These are phyloP conservation scores for Vaccinium vitisidaea DNA, from an alignment of 148 eudicot species.

Conservation along the genomic window DNA sequence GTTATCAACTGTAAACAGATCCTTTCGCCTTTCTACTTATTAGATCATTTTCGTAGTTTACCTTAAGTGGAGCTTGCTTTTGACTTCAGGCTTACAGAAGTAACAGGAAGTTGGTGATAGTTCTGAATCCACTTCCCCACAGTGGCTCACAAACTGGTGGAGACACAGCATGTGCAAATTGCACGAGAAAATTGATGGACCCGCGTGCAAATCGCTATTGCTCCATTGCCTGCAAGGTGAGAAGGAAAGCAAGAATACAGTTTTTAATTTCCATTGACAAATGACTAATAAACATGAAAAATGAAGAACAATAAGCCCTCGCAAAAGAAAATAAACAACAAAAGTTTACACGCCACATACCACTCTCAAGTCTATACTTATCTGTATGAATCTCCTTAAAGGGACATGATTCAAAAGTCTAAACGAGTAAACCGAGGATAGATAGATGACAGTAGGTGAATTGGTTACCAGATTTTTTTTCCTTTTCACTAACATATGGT, in stretches of 20 bases:
- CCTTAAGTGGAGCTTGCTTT: not conserved
- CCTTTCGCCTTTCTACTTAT: not conserved
- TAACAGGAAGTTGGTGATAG: conserved; percentile 47
- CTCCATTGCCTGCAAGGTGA: conserved; percentile 61
- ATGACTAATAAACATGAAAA: not conserved
- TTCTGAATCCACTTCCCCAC: conserved; percentile 50
- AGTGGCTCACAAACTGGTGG: conserved; percentile 23
- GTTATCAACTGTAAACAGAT: not conserved
- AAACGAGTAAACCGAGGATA: not conserved
- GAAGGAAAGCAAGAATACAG: not conserved
- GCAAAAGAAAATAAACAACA: not conserved
- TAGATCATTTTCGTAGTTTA: not conserved
- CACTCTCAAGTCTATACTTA: not conserved
- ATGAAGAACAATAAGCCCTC: not conserved
- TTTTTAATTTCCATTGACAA: not conserved
- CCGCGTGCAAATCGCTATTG: conserved; percentile 37
- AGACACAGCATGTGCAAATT: conserved; percentile 33
- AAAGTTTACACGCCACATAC: not conserved
- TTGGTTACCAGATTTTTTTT: not conserved
- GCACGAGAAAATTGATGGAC: conserved; percentile 45
- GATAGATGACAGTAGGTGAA: not conserved
- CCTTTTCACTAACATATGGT: not conserved
- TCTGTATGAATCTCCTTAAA: not conserved
- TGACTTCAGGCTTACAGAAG: conserved; percentile 46
- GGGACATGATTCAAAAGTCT: not conserved